A percentile compares a stretch with the other conserved stretches of the same genome.
These are phyloP conservation scores for Mentha longifolia DNA, from an alignment of 257 asterid species.

Conservation along the genomic window DNA sequence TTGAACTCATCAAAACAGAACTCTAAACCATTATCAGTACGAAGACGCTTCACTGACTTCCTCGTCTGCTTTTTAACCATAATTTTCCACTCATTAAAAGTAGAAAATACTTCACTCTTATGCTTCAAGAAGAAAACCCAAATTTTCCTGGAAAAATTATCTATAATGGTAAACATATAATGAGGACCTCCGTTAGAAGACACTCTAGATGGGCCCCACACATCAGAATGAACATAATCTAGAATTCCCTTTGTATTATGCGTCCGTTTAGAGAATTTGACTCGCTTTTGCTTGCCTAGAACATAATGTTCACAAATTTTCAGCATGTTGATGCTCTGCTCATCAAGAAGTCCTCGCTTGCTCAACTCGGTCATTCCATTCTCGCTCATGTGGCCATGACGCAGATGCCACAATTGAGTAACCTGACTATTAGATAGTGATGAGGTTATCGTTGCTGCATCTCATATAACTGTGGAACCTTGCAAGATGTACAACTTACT, in stretches of 20 bases:
- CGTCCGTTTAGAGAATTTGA: not conserved
- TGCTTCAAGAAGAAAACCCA: not conserved
- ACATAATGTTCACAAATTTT: not conserved
- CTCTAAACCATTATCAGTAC: not conserved
- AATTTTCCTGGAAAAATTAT: not conserved
- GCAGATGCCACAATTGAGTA: not conserved
- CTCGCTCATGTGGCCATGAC: not conserved
- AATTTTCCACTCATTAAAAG: not conserved
- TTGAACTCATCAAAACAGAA: not conserved
- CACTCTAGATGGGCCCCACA: not conserved
- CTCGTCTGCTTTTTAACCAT: too few species aligned
- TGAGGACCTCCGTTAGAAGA: not conserved
- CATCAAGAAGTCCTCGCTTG: not conserved
- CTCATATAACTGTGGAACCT: too few species aligned
- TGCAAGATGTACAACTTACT: too few species aligned
- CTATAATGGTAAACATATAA: not conserved
- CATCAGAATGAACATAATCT: not conserved
- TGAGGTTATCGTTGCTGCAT: too few species aligned
- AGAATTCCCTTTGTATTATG: not conserved
- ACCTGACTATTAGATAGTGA: not conserved
- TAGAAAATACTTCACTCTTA: not conserved
- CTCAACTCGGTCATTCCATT: not conserved
- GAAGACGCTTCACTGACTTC: too few species aligned
- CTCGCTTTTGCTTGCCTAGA: not conserved
- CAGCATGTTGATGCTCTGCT: not conserved